These are phyloP conservation scores for Bipolaris victoriae DNA, from an alignment of 2,329 filamentous ascomycete genomes.

Conservation along the genomic window DNA sequence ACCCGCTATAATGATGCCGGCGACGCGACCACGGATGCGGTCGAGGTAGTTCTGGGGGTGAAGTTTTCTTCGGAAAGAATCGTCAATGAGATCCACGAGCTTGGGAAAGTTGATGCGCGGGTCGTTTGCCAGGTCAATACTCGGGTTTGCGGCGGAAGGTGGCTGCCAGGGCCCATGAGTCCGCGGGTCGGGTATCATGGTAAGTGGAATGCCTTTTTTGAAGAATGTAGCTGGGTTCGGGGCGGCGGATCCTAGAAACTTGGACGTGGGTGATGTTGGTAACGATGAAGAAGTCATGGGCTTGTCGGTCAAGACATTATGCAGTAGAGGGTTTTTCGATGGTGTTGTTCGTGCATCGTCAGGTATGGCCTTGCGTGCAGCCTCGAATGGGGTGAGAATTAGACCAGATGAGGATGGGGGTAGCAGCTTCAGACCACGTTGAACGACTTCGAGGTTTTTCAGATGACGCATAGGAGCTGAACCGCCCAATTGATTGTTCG, in stretches of 20 bases:
- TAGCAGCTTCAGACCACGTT: constrained; percentile 73
- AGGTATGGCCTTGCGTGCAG: constrained; percentile 61
- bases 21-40: constrained; percentile 80
- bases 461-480: constrained; percentile 56
- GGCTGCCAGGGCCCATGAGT: constrained; percentile 68
- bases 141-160: constrained; percentile 63
- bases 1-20: constrained; percentile 91
- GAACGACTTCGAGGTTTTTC: constrained; percentile 76
- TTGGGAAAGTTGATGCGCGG: constrained; percentile 81
- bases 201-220: constrained; percentile 89
- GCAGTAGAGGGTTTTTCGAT: constrained; percentile 84
- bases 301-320: constrained; percentile 95
- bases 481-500: constrained; percentile 20
- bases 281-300: constrained; percentile 91
- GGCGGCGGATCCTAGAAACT: constrained; percentile 39
- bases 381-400: constrained; percentile 84
- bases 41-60: constrained; percentile 82
- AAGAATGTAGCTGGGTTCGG: constrained; percentile 75
- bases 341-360: constrained; percentile 61
- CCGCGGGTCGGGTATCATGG: constrained; percentile 76
- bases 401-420: constrained; percentile 86
- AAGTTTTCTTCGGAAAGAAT: constrained; percentile 86
- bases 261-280: constrained; percentile 58
- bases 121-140: constrained; percentile 73
- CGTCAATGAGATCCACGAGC: constrained; percentile 85